Evolutionary conservation across 106 monocot species (phyloP).

Genomic region (Phalaenopsis equestris): DNA sequence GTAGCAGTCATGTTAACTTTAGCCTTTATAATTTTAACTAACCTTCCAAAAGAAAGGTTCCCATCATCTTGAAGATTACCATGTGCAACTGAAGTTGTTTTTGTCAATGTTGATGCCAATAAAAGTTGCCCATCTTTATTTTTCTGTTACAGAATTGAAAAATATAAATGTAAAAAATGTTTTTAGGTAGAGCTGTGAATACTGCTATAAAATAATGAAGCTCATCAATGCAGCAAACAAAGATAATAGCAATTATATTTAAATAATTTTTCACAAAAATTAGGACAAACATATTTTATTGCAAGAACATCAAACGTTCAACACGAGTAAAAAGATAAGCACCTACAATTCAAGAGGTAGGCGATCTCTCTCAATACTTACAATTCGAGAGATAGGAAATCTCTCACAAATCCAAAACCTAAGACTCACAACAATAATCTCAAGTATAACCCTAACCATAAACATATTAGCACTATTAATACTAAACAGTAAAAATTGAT

Average conservation of each 20-base stretch:
- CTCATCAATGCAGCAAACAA: not conserved
- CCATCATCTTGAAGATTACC: constrained; percentile 25
- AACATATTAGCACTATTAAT: too few species aligned
- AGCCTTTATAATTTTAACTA: constrained; percentile 11
- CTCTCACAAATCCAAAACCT: too few species aligned
- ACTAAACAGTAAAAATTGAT: too few species aligned
- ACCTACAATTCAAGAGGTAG: too few species aligned
- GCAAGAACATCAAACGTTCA: too few species aligned
- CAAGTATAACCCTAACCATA: too few species aligned
- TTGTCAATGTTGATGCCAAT: constrained; percentile 68
- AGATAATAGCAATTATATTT: not conserved
- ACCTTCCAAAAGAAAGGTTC: constrained; percentile 86
- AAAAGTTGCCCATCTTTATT: constrained; percentile 75
- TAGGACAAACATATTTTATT: too few species aligned
- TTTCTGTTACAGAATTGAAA: constrained; percentile 39
- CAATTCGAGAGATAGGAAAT: too few species aligned
- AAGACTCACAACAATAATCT: too few species aligned
- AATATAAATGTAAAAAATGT: not conserved
- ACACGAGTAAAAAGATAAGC: too few species aligned
- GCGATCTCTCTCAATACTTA: too few species aligned
- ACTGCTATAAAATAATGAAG: not conserved
- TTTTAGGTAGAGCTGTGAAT: not conserved
- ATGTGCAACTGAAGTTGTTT: constrained; percentile 22
- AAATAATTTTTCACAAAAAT: too few species aligned
- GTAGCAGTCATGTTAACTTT: not conserved